Evolutionary conservation across 163 green algal species (phyloP).

Genomic region (Scenedesmus sp.): DNA sequence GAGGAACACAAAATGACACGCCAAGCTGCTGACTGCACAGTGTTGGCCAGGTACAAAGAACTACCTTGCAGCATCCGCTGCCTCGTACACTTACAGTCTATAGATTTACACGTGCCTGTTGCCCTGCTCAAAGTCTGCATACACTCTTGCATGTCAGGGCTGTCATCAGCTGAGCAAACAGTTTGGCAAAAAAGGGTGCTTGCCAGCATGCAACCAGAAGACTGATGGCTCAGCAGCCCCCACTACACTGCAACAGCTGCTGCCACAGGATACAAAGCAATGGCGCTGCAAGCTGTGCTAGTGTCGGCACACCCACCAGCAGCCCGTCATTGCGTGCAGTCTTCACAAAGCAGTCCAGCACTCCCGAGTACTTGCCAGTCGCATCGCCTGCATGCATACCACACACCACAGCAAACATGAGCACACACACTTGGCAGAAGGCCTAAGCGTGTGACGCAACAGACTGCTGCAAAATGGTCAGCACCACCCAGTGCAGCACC

Average conservation of each 20-base stretch:
- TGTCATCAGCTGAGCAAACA: too few relatives aligned
- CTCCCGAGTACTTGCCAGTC: conserved; percentile 85
- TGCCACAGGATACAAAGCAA: neutral
- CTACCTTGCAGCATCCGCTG: neutral
- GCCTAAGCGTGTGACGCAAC: neutral
- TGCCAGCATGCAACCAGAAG: too few relatives aligned
- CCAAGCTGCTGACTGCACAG: neutral
- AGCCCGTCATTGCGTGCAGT: conserved; percentile 88
- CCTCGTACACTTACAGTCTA: neutral
- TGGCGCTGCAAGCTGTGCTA: neutral
- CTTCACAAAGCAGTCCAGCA: conserved; percentile 97
- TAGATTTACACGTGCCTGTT: neutral
- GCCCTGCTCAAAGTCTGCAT: neutral
- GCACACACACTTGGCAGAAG: neutral
- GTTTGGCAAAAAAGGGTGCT: too few relatives aligned
- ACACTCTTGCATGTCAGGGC: too few relatives aligned
- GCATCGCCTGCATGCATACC: conserved; percentile 71
- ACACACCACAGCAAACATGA: neutral
- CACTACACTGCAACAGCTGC: neutral
- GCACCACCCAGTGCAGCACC: neutral
- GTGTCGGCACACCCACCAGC: conserved; percentile 9
- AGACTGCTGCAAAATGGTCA: neutral
- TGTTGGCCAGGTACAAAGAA: neutral
- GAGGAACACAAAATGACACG: too few relatives aligned
- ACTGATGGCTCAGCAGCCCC: neutral